These are phyloP conservation scores for Scenedesmus sp. DNA, from an alignment of 163 green algal species.

Conservation along the genomic window DNA sequence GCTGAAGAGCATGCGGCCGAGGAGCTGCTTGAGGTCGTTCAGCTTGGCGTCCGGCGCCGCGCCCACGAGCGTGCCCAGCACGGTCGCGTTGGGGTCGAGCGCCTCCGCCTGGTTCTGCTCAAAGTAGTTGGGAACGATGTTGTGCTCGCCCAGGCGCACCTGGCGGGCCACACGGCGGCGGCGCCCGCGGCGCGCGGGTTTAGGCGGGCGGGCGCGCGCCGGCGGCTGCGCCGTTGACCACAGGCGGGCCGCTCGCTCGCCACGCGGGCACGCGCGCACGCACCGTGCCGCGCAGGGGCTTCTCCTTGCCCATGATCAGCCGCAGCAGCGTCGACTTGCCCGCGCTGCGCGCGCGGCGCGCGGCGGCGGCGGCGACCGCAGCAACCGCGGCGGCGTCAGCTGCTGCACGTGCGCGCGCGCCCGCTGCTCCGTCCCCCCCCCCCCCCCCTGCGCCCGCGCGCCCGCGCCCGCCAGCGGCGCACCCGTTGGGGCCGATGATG, in stretches of 20 bases:
- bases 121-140: slow-evolving; percentile 97
- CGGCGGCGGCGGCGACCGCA: background rate
- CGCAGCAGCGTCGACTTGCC: slow-evolving; percentile 95
- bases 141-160: slow-evolving; percentile 84
- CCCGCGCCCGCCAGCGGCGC: too few relatives aligned
- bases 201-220: too few relatives aligned
- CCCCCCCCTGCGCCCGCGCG: too few relatives aligned
- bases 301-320: slow-evolving; percentile 91
- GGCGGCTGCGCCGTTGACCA: too few relatives aligned
- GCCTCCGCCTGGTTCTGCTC: slow-evolving; percentile 97
- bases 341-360: slow-evolving; percentile 73
- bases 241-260: too few relatives aligned
- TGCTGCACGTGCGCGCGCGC: background rate
- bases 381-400: background rate
- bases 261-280: too few relatives aligned
- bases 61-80: slow-evolving; percentile 89
- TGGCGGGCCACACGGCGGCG: too few relatives aligned
- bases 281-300: slow-evolving; percentile 77
- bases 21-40: slow-evolving; percentile 94
- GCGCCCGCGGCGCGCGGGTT: too few relatives aligned
- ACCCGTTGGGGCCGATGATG: slow-evolving; percentile 93
- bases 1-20: slow-evolving; percentile 95
- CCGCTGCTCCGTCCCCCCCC: too few relatives aligned
- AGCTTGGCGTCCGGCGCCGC: slow-evolving; percentile 78
- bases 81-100: slow-evolving; percentile 86